Percentiles rank a stretch among this genome's conserved stretches.
Evolutionary conservation across 2,329 filamentous ascomycete genomes (phyloP).

Genomic region (Cordyceps javanica): DNA sequence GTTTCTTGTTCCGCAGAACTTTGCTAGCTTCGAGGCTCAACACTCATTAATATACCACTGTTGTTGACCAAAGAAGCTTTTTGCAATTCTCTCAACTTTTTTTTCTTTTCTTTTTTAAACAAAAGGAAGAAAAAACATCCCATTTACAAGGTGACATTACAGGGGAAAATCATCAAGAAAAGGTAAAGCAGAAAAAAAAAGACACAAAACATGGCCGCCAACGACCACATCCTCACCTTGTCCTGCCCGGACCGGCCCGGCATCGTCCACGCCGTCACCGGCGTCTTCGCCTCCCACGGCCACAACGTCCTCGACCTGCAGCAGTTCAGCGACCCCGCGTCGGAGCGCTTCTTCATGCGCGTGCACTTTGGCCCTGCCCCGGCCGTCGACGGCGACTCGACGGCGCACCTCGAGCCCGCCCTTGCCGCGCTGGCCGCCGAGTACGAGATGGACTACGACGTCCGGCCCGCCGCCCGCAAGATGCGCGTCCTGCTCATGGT

Average conservation of each 20-base stretch:
- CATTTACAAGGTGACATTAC: conserved; percentile 3
- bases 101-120: neutral
- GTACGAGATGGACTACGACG: conserved; percentile 64
- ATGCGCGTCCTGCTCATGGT: conserved; percentile 81
- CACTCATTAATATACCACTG: conserved; percentile 14
- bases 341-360: conserved; percentile 79
- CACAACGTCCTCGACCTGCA: conserved; percentile 81
- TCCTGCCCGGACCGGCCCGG: conserved; percentile 80
- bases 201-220: conserved; percentile 30
- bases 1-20: neutral
- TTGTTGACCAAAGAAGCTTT: conserved; percentile 10
- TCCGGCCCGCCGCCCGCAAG: conserved; percentile 63
- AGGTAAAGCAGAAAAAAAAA: neutral
- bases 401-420: conserved; percentile 45
- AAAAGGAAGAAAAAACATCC: too few species aligned
- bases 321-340: conserved; percentile 72
- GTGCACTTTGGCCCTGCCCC: conserved; percentile 68
- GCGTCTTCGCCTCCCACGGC: conserved; percentile 63
- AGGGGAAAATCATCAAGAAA: neutral
- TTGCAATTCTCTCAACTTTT: conserved; percentile 7
- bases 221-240: conserved; percentile 69
- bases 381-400: conserved; percentile 29
- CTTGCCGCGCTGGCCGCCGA: conserved; percentile 57
- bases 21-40: conserved; percentile 13
- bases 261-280: conserved; percentile 80